phyloP scores from a whole-genome alignment of 495 filamentous ascomycete genomes.

The Rusavskia elegans region DNA sequence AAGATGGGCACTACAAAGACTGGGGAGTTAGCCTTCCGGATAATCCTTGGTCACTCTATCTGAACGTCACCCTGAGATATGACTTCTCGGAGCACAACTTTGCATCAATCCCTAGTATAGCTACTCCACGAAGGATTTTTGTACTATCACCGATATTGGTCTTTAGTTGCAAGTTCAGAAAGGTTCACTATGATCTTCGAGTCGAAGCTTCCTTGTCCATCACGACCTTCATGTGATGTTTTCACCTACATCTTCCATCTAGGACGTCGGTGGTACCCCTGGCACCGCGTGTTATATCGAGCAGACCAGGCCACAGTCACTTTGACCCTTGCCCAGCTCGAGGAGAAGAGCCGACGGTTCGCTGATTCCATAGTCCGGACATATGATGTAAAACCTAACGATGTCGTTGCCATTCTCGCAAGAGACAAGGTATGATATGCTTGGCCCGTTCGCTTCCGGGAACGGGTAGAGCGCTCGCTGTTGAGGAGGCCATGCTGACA shows the following conservation, averaged over 20 bases:
- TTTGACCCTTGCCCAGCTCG: slow-evolving; percentile 5
- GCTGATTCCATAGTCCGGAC: background rate
- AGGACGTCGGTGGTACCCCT: slow-evolving; percentile 1
- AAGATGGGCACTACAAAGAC: no score
- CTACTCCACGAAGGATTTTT: no score
- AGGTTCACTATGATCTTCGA: background rate
- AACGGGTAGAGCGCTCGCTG: background rate
- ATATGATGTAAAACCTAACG: slow-evolving; percentile 2
- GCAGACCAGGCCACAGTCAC: slow-evolving; percentile 1
- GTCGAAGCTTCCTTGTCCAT: slow-evolving; percentile 1
- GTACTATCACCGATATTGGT: background rate
- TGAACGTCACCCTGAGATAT: no score
- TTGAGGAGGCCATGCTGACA: background rate
- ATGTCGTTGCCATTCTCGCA: slow-evolving; percentile 6
- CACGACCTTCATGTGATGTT: slow-evolving; percentile 4
- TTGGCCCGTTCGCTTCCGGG: background rate
- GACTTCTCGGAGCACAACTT: no score
- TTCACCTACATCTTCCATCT: slow-evolving; percentile 7
- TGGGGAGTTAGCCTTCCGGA: no score
- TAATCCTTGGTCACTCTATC: no score
- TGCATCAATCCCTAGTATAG: no score
- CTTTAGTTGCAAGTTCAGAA: background rate
- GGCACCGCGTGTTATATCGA: slow-evolving; percentile 4
- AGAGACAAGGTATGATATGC: background rate
- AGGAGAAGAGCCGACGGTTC: slow-evolving; percentile 5